Base-by-base conservation (phyloP, 2,329 filamentous ascomycete species). In the Penicillium corylophilum region DNA sequence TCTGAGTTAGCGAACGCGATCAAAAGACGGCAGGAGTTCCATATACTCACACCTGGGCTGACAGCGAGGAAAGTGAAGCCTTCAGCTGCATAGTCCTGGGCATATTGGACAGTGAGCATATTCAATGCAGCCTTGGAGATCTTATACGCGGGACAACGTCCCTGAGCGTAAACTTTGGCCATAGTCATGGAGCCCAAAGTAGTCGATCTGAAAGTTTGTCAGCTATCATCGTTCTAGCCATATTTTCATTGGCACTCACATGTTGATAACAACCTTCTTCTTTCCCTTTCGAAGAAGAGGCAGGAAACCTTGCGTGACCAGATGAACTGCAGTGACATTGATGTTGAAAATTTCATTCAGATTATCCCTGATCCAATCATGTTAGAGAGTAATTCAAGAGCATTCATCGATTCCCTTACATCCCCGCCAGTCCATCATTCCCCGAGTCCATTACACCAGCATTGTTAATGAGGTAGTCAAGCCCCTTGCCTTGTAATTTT, bases 91-190 rank as follows among this genome's bases (percentile, higher is more conserved):
- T 71, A 70, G 12, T 61, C 51, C 9, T 54, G 42, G 12, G 61
- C 58, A 46, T 65, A 65, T 42, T 66, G 76, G 0, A 74, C 68
- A 1, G 74, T 80, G 31, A 81, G 62, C 61, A 74, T 74, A 50
- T 79, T 78, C 44, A 79, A 53, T 1, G 77, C 76, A 0, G 78
- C 72, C 56, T 80, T 81, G 5, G 75, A 72, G 54, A 80, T 71
- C 56, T 77, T 72, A 65, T 76, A 76, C 2, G 72, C 70, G 2
- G 74, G 74, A 0, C 52, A 46, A 1, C 67, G 67, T 8, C 23
- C n/a, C n/a, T 26, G 24, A 9, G 28, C 39, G 20, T 49, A 59
- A 9, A 44, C 35, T 15, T 56, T 12, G 0, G 66, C 64, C 52
- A 60, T 48, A 18, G 64, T 47, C 4, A 78, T 72, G 0, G 77